Evolutionary conservation across 257 asterid species (phyloP), one percentile per base, ranked within the genome.

Genomic region (Forsythia viridissima): DNA sequence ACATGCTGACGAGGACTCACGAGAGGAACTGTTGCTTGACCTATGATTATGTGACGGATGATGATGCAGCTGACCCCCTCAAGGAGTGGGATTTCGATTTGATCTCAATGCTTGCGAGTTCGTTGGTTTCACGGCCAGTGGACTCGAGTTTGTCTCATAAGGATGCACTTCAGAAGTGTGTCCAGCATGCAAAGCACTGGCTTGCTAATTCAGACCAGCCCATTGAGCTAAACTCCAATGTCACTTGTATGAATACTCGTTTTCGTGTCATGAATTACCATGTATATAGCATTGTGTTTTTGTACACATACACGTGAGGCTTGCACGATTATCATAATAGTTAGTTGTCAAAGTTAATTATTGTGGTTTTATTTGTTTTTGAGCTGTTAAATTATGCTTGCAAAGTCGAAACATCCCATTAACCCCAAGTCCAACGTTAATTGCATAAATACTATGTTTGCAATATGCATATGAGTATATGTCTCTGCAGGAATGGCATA

Each of bases 11-110:
- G 9, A 92, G 91, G 90, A 84, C 88, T 12, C 97, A 89, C 72
- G 97, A 94, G 89, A 90, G 97, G 86, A 89, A 87, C 0, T 91
- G 92, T 79, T 92, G 98, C 85, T 83, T 94, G 77, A 87, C 96
- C 1, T 94, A 94, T 46, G 98, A 94, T 81, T 89, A 86, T 75
- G 96, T 94, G 46, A 92, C 98, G 5, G 97, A 92, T 75, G 98
- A 90, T 68, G 97, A 88, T 38, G 76, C 85, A 43, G 86, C 84
- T 0, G 97, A 88, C 70, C 87, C 88, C 70, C 82, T 93, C 77
- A 90, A 87, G n/a, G 97, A 95, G 78, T 72, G 80, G 77, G 98
- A 94, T 78, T 83, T 94, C 89, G 97, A 94, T 75, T 81, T 89
- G 85, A 88, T 94, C 77, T 84, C 97, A 6, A 78, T 73, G 89